Evolutionary conservation across 108 stramenopile genomes (phyloP).

Genomic region (Skeletonema costatum): DNA sequence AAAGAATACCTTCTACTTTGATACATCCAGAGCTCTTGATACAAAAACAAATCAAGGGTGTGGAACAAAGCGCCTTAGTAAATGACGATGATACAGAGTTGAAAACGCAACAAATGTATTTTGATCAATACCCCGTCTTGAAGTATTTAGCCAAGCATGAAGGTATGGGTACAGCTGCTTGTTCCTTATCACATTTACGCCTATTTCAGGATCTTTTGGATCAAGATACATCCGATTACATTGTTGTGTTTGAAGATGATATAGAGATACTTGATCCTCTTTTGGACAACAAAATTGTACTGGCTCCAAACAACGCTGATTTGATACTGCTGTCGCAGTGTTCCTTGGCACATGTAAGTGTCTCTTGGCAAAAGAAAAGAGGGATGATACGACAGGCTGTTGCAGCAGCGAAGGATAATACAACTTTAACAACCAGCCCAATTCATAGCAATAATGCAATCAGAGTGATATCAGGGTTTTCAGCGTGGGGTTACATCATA

Average conservation of each 20-base stretch:
- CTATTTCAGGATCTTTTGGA: neutral
- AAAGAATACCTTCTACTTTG: neutral
- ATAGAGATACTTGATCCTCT: neutral
- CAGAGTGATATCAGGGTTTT: neutral
- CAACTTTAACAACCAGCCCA: neutral
- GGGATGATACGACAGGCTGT: neutral
- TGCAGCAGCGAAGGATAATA: neutral
- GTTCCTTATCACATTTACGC: neutral
- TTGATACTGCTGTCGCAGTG: neutral
- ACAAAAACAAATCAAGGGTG: neutral
- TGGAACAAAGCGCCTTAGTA: neutral
- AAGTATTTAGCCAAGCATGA: neutral
- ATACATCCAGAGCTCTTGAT: neutral
- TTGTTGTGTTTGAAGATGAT: neutral
- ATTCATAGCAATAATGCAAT: neutral
- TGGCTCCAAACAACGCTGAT: neutral
- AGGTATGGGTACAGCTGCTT: neutral
- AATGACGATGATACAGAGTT: neutral
- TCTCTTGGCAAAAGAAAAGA: neutral
- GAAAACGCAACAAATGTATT: neutral
- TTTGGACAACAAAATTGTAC: neutral
- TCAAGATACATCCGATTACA: neutral
- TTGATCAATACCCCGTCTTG: neutral
- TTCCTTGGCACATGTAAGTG: neutral
- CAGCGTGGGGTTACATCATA: neutral